phyloP scores from a whole-genome alignment of 2,329 filamentous ascomycete genomes.

The Penicillium sclerotiorum region DNA sequence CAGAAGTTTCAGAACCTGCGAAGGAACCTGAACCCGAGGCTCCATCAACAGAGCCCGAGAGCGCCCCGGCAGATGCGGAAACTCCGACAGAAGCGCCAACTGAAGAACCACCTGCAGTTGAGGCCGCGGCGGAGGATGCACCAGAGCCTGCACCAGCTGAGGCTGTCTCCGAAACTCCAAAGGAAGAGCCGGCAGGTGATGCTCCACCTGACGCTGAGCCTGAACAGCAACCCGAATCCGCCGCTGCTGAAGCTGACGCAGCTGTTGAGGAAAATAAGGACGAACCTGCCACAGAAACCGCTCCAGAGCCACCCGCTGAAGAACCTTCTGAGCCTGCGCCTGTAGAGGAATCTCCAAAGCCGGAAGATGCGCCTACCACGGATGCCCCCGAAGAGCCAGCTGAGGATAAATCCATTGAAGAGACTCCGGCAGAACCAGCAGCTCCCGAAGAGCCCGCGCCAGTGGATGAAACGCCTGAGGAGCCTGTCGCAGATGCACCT shows the following conservation, averaged over 20 bases:
- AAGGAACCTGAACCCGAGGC: too few relatives aligned
- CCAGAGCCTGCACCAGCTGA: constrained; percentile 1
- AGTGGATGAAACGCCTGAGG: neutral
- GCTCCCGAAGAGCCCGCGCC: neutral
- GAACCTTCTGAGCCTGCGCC: neutral
- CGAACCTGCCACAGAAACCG: constrained; percentile 13
- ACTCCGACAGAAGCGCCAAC: neutral
- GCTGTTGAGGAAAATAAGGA: constrained; percentile 1
- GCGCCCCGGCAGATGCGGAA: neutral
- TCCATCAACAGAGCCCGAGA: too few relatives aligned
- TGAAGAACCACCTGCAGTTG: constrained; percentile 10
- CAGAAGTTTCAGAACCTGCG: too few relatives aligned
- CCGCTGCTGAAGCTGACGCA: neutral
- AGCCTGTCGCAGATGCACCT: neutral
- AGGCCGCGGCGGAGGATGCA: constrained; percentile 5
- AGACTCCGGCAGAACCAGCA: too few relatives aligned
- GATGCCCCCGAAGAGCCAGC: neutral
- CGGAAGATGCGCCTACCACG: neutral
- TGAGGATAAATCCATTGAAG: too few relatives aligned
- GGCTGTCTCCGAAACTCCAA: neutral
- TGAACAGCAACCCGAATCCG: neutral
- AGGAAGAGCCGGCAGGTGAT: neutral
- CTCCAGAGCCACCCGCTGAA: constrained; percentile 6
- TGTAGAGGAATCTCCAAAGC: neutral
- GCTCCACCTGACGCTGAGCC: constrained; percentile 2